phyloP scores from a whole-genome alignment of 2,329 filamentous ascomycete genomes.

The Ploettnerulaceae sp. region DNA sequence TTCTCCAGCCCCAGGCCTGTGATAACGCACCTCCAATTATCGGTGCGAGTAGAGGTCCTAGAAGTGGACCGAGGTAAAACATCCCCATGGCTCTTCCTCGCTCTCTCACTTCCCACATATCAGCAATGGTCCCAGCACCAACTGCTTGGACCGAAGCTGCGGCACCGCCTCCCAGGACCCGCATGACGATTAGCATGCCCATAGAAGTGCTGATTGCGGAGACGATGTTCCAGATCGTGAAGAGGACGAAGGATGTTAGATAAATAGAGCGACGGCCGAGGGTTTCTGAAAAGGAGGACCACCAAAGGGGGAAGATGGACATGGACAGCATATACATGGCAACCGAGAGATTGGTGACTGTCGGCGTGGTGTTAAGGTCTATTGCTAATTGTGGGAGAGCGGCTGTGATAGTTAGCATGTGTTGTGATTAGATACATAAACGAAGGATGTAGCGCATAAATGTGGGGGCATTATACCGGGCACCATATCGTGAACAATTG shows the following conservation, averaged over 20 bases:
- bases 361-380: slow-evolving; percentile 57
- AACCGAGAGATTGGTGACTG: slow-evolving; percentile 69
- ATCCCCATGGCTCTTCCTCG: slow-evolving; percentile 75
- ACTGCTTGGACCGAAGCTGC: slow-evolving; percentile 78
- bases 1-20: slow-evolving; percentile 65
- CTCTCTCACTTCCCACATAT: slow-evolving; percentile 70
- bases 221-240: slow-evolving; percentile 64
- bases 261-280: slow-evolving; percentile 75
- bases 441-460: neutral
- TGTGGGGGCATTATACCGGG: neutral
- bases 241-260: slow-evolving; percentile 66
- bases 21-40: slow-evolving; percentile 73
- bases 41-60: slow-evolving; percentile 69
- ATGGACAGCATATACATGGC: slow-evolving; percentile 74
- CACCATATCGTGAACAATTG: too few relatives aligned
- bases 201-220: slow-evolving; percentile 66
- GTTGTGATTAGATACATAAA: neutral
- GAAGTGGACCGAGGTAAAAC: slow-evolving; percentile 75
- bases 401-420: slow-evolving; percentile 42
- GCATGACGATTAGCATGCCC: slow-evolving; percentile 71
- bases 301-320: slow-evolving; percentile 83
- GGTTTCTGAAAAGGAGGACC: slow-evolving; percentile 69
- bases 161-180: slow-evolving; percentile 68
- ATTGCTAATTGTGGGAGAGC: slow-evolving; percentile 59
- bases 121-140: slow-evolving; percentile 76